phyloP scores from a whole-genome alignment of 2,329 filamentous ascomycete genomes.

The Aspergillus alliaceus region DNA sequence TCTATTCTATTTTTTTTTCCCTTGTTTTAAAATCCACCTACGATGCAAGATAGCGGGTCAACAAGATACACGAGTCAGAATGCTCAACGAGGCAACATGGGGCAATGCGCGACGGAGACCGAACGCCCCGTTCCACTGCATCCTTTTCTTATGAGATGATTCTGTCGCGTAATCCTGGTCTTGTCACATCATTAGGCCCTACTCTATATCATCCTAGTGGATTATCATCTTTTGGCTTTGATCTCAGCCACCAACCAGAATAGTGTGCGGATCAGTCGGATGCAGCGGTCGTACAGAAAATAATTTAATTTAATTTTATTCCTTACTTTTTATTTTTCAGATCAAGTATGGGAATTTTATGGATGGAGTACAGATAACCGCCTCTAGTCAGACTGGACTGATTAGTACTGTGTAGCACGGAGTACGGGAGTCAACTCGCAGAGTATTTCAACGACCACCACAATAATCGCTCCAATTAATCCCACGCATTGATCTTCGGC shows the following conservation, averaged over 20 bases:
- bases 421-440: not conserved
- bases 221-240: not conserved
- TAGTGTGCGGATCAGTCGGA: not conserved
- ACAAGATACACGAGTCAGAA: not conserved
- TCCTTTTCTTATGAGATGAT: constrained; percentile 12
- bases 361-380: not conserved
- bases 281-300: not conserved
- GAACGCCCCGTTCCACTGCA: not conserved
- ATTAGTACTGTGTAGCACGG: not conserved
- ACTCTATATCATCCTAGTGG: not conserved
- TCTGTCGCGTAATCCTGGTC: constrained; percentile 18
- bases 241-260: not conserved
- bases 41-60: not conserved
- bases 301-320: too few species aligned
- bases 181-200: not conserved
- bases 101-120: not conserved
- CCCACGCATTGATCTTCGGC: not conserved
- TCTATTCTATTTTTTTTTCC: not conserved
- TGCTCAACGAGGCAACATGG: not conserved
- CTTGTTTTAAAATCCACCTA: not conserved
- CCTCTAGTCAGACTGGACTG: not conserved
- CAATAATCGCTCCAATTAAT: not conserved
- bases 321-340: too few species aligned
- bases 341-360: too few species aligned
- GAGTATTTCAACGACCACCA: not conserved